Evolutionary conservation across 2,329 filamentous ascomycete genomes (phyloP).

Genomic region (Dissoconium aciculare): DNA sequence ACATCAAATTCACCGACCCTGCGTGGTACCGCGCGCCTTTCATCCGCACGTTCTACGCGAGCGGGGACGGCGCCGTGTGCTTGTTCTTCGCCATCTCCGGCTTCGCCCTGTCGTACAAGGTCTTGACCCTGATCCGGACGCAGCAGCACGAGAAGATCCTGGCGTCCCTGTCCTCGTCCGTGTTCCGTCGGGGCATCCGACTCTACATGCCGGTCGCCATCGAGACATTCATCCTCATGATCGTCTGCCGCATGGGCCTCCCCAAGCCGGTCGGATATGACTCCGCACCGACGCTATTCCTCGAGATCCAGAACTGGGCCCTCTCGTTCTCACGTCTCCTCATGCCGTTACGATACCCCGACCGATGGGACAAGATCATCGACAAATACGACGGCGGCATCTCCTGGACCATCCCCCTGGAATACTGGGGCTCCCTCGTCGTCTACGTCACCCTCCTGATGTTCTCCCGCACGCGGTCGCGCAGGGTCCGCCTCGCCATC

Average conservation of each 20-base stretch:
- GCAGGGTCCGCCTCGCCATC: conserved; percentile 1
- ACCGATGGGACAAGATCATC: conserved; percentile 6
- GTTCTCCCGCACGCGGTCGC: conserved; percentile 3
- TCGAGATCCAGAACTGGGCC: conserved; percentile 5
- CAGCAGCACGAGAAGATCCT: conserved; percentile 5
- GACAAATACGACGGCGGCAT: conserved; percentile 9
- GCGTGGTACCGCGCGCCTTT: conserved; percentile 26
- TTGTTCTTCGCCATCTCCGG: conserved; percentile 50
- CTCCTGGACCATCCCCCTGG: conserved; percentile 9
- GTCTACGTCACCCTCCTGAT: conserved; percentile 5
- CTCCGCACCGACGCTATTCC: conserved; percentile 3
- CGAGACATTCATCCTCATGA: conserved; percentile 7
- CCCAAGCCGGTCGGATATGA: conserved; percentile 5
- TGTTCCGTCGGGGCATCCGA: conserved; percentile 6
- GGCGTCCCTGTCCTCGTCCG: conserved; percentile 3
- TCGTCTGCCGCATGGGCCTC: conserved; percentile 3
- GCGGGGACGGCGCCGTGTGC: conserved; percentile 37
- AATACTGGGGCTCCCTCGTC: conserved; percentile 8
- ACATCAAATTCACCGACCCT: conserved; percentile 28
- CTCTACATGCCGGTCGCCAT: conserved; percentile 8
- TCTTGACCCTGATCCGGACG: conserved; percentile 7
- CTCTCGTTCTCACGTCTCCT: conserved; percentile 5
- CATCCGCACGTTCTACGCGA: conserved; percentile 40
- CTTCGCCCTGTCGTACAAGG: conserved; percentile 41
- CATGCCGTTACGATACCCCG: conserved; percentile 8